A percentile compares a stretch with the other conserved stretches of the same genome.
Evolutionary conservation across 768 basidiomycete genomes (phyloP).

Genomic region (Ephemerocybe angulata): DNA sequence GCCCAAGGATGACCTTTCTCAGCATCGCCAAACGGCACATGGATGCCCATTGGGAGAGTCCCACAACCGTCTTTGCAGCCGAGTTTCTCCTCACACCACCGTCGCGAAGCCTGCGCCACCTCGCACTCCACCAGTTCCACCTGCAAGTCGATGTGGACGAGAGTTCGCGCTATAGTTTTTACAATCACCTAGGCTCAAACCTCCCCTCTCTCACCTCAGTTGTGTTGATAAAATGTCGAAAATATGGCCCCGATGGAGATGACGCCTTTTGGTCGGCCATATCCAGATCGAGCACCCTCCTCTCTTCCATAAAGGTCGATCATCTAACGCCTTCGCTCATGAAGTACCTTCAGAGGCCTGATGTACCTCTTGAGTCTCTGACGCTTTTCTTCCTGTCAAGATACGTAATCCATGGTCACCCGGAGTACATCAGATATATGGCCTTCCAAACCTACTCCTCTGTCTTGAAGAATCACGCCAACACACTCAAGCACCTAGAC

Average conservation of each 20-base stretch:
- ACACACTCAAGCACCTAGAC: not conserved
- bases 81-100: not conserved
- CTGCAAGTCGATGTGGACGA: not conserved
- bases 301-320: not conserved
- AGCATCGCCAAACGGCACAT: not conserved
- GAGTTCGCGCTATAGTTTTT: not conserved
- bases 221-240: not conserved
- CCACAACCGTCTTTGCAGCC: not conserved
- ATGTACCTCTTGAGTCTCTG: not conserved
- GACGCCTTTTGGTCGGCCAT: not conserved
- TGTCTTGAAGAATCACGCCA: not conserved
- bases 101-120: not conserved
- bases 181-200: not conserved
- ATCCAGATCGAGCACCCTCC: not conserved
- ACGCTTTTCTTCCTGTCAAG: not conserved
- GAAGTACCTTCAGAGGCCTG: not conserved
- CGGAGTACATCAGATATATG: not conserved
- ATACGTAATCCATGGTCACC: too few relatives aligned
- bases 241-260: too few relatives aligned
- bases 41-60: not conserved
- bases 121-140: not conserved
- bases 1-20: not conserved
- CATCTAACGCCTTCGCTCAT: not conserved
- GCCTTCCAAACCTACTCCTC: not conserved
- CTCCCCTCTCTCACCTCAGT: slow-evolving; percentile 1